phyloP scores from a whole-genome alignment of 805 yeast genomes.

The Tetrapisispora namnaoensis region DNA sequence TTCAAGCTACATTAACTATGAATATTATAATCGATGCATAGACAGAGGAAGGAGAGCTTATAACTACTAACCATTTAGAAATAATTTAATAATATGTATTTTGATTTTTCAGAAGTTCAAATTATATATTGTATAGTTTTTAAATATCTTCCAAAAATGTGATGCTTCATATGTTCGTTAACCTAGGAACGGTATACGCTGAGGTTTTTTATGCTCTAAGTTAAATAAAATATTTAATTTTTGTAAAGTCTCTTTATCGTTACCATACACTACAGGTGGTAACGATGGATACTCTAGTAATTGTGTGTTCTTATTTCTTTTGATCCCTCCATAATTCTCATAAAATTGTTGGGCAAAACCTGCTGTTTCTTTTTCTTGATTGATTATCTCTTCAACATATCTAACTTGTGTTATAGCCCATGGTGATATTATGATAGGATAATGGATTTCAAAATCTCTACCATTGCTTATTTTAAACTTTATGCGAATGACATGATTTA shows the following conservation, averaged over 20 bases:
- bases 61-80: no score
- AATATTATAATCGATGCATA: no score
- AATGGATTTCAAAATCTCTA: conserved; percentile 39
- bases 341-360: conserved; percentile 28
- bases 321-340: conserved; percentile 29
- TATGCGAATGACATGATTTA: conserved; percentile 42
- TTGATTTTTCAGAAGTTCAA: background rate
- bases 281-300: conserved; percentile 29
- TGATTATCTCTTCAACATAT: conserved; percentile 43
- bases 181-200: conserved; percentile 18
- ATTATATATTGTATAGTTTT: background rate
- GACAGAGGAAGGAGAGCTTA: no score
- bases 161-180: conserved; percentile 1
- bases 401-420: conserved; percentile 40
- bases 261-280: conserved; percentile 25
- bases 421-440: conserved; percentile 48
- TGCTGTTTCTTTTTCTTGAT: conserved; percentile 43
- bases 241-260: conserved; percentile 14
- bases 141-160: background rate
- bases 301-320: conserved; percentile 21
- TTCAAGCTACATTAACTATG: no score
- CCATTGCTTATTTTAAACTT: conserved; percentile 41
- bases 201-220: conserved; percentile 1
- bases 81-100: no score
- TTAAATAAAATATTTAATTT: background rate